Base-by-base conservation (phyloP, 2,329 filamentous ascomycete genomes). In the Dactylellina haptotyla region DNA sequence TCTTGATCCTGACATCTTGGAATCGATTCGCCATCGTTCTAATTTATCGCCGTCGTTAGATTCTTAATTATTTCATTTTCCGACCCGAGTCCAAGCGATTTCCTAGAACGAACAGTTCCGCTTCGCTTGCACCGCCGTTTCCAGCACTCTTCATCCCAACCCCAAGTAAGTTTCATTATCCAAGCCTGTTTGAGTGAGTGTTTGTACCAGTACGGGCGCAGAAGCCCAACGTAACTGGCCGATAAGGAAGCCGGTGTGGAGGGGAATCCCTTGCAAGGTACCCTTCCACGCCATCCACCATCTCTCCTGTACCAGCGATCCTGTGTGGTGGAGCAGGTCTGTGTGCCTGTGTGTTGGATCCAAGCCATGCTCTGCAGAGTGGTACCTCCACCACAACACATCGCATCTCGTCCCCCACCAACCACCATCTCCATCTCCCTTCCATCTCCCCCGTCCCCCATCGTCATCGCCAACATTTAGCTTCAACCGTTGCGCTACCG, bases 341-440 rank as follows among this genome's bases (percentile, higher is more conserved):
- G n/a, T n/a, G n/a, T n/a, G n/a, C n/a, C n/a, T n/a, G n/a, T n/a
- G 26, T 32, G 10, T 18, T 9, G 34, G 30, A 26, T 45, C 48
- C 61, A 64, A 57, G 39, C n/a, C n/a, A n/a, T n/a, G n/a, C n/a
- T n/a, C n/a, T n/a, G n/a, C n/a, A n/a, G n/a, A n/a, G n/a, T n/a
- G n/a, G n/a, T n/a, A 65, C 50, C 41, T 45, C 46, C 54, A 39
- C 61, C 56, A 54, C 64, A 69, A 59, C 64, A 62, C 64, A 58
- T 58, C 39, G 18, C 53, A 39, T n/a, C n/a, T n/a, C n/a, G n/a
- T n/a, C n/a, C n/a, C n/a, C n/a, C n/a, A n/a, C n/a, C n/a, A n/a
- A n/a, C n/a, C 18, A 6, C 18, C 41, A 45, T 45, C 41, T n/a
- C 32, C 25, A 18, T 32, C 46, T 6, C 6, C 32, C 30, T 18